Evolutionary conservation across 345 rosid species (phyloP), one percentile per base, ranked within the genome.

Genomic region (Alliaria petiolata): DNA sequence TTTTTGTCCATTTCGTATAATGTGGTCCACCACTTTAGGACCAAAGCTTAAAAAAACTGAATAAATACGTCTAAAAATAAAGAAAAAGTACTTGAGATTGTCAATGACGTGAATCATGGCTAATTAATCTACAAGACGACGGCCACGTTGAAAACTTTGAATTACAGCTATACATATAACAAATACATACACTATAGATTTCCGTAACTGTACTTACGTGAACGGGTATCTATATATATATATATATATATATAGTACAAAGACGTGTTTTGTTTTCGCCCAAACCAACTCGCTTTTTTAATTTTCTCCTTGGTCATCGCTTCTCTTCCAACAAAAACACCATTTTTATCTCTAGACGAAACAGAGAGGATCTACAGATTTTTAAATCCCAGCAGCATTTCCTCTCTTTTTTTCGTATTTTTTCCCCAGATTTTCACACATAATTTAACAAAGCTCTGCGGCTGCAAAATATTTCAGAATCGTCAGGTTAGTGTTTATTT

Each of bases 191-290:
- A 36, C 34, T 13, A 56, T 25, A 51, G 34, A 40, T 60, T 45
- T 54, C 40, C 62, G 31, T 74, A 67, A 67, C 62, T 67, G 74
- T 52, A 75, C 69, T 75, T 60, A 60, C 74, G 78, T 75, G 63
- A 60, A 75, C 68, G 33, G 38, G 12, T 16, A 6, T 9, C 17
- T 26, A 13, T 28, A 13, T 8, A 17, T 59, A 40, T 46, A n/a
- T n/a, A n/a, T n/a, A 10, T 33, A 55, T 55, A 55, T 55, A 55
- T 59, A 60, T 43, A 74, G 49, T 34, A 42, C 74, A 20, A 67
- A 75, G 63, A 75, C 74, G 74, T 75, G 78, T 75, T 67, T 61
- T 67, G 58, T 75, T 75, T 43, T 52, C 47, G 31, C 49, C 38
- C 43, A 52, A 67, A 67, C 68, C 69, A 60, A 67, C 74, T 67